Evolutionary conservation across 495 filamentous ascomycete species (phyloP), one percentile per base, ranked within the genome.

Genomic region (Penicillium paradoxum): DNA sequence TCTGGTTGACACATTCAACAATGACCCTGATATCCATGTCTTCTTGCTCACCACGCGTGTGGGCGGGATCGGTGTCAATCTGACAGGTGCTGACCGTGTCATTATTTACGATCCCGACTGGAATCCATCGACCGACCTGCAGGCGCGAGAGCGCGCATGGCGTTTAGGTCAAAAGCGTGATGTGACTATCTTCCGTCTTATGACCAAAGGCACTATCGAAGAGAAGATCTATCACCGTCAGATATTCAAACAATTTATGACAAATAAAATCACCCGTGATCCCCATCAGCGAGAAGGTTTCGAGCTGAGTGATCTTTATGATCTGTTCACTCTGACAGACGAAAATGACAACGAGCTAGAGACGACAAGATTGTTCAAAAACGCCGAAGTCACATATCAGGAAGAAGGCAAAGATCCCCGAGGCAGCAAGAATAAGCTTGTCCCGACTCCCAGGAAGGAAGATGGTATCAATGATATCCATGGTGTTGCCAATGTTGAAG

Each of bases 171-270:
- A 98, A 70, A 97, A 91, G 63, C 84, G 85, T 42, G 88, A 95
- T 40, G 93, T 98, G 17, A 91, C 86, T 0, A 91, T 98, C 27
- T 98, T 93, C 67, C 87, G 93, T 21, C 76, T 98, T 34, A 91
- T 98, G 87, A 93, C 89, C n/a, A 89, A 90, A 2, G 91, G 92
- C 14, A 97, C 93, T 0, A 97, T 98, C 29, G 93, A 98, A 62
- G 93, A 98, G 70, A 97, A 97, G 76, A 97, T 98, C 36, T 97
- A 97, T 52, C 93, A 97, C 65, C 87, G 93, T 5, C 93, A 98
- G 67, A 89, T 98, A 44, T 97, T 91, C 73, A 98, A 98, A 68
- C 91, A 96, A 57, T 95, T 96, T 60, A 73, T 98, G 27, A 88
- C 88, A 7, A 92, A 96, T 71, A 98, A 98, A 65, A 91, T 98